Evolutionary conservation across 257 asterid species (phyloP).

Genomic region (Cordia subcordata): DNA sequence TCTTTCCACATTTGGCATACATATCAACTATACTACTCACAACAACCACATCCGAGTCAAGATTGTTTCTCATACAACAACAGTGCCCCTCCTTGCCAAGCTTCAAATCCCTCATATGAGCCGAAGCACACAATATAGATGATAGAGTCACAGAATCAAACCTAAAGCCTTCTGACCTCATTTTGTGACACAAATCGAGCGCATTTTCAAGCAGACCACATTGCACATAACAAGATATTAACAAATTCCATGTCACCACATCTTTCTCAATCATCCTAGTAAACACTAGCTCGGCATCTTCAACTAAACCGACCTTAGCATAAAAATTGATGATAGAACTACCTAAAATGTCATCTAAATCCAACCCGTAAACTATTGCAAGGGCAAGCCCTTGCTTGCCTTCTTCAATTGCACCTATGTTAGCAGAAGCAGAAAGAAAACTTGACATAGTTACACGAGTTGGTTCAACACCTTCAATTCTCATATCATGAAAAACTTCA

Average conservation of each 20-base stretch:
- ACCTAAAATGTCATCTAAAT: conserved; percentile 23
- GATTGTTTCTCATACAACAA: conserved; percentile 18
- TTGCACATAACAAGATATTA: conserved; percentile 22
- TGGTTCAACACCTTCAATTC: conserved; percentile 20
- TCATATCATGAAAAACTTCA: conserved; percentile 18
- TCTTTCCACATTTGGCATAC: conserved; percentile 28
- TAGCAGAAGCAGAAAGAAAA: conserved; percentile 26
- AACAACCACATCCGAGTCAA: conserved; percentile 15
- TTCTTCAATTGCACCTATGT: conserved; percentile 21
- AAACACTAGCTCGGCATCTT: conserved; percentile 25
- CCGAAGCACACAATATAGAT: conserved; percentile 20
- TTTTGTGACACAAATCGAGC: conserved; percentile 15
- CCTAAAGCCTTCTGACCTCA: conserved; percentile 22
- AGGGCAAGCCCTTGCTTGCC: conserved; percentile 33
- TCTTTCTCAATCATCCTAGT: conserved; percentile 20
- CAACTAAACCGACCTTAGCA: conserved; percentile 27
- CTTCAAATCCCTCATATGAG: conserved; percentile 17
- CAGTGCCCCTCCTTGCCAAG: conserved; percentile 31
- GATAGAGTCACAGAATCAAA: conserved; percentile 23
- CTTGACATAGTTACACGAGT: conserved; percentile 24
- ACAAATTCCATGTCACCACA: conserved; percentile 30
- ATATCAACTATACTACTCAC: conserved; percentile 20
- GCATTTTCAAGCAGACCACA: conserved; percentile 15
- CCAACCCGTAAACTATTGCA: conserved; percentile 13
- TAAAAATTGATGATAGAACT: conserved; percentile 27